A percentile compares a stretch with the other conserved stretches of the same genome.
phyloP scores from a whole-genome alignment of 805 yeast genomes.

The Saturnispora bothae region DNA sequence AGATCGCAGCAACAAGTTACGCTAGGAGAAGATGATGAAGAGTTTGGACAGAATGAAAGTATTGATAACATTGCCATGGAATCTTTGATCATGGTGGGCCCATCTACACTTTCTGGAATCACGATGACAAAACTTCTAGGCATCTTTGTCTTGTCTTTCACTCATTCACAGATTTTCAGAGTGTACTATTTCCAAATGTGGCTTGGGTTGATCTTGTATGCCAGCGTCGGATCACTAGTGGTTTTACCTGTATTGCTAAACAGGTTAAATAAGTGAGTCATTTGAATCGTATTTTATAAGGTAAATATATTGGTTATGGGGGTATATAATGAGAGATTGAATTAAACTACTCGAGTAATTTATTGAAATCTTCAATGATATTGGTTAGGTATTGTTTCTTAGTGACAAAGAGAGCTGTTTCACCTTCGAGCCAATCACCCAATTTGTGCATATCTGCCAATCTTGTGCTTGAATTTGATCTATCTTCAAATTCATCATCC shows the following conservation, averaged over 20 bases:
- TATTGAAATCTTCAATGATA: constrained; percentile 6
- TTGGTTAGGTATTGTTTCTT: constrained; percentile 3
- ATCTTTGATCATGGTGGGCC: constrained; percentile 74
- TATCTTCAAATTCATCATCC: not conserved
- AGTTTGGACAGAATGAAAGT: not conserved
- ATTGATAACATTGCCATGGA: constrained; percentile 32
- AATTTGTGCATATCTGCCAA: constrained; percentile 8
- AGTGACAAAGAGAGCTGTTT: not conserved
- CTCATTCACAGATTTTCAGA: constrained; percentile 79
- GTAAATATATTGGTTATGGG: too few species aligned
- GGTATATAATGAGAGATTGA: too few species aligned
- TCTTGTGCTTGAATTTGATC: constrained; percentile 8
- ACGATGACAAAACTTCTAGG: constrained; percentile 86
- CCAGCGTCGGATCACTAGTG: constrained; percentile 68
- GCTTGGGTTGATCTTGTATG: constrained; percentile 67
- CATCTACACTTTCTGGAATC: constrained; percentile 83
- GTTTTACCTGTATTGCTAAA: constrained; percentile 70
- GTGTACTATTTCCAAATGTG: constrained; percentile 93
- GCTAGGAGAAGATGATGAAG: not conserved
- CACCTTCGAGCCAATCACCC: constrained; percentile 10
- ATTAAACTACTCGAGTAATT: too few species aligned
- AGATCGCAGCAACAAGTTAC: constrained; percentile 9
- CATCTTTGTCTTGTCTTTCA: constrained; percentile 74
- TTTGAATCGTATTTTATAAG: too few species aligned
- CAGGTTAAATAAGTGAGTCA: constrained; percentile 58